Evolutionary conservation across 441 rosid genomes (phyloP), one percentile per base, ranked within the genome.

Genomic region (Bruguiera hainesii): DNA sequence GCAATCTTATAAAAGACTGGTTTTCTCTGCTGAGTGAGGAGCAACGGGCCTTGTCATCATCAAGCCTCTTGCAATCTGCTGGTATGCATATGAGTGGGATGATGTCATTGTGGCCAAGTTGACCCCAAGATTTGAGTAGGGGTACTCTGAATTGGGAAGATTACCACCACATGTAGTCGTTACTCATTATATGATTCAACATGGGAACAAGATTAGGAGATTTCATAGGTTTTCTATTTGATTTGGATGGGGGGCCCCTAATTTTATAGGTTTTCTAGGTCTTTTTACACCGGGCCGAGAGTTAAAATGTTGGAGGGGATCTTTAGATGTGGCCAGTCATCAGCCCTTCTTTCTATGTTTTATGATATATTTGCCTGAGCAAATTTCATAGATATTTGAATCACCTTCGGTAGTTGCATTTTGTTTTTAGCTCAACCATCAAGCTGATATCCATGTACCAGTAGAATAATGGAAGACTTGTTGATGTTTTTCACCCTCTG

Each of bases 1-100:
- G 71, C 39, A 70, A 75, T 74, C 62, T 66, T 63, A 59, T 88
- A 64, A 73, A 76, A 61, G 85, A 81, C 28, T 90, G 97, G 97
- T 82, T 83, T 71, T 79, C 73, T 66, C 71, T 70, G 46, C 76
- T 88, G 65, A 75, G 78, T 59, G 71, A 84, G 25, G 90, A 89
- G 66, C 87, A 81, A 49, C 82, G 66, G 65, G 71, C 62, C 55
- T 63, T 68, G 65, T 56, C 76, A 37, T 56, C 76, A 37, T 48
- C 52, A 9, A 68, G 73, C 68, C 69, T 79, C 26, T 56, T 84
- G 50, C 70, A 58, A 57, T 65, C 78, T 26, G n/a, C 65, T 60
- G 56, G 48, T 72, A 56, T 46, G 8, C 21, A 25, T 18, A 30
- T 7, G 19, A 25, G 16, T 55, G 61, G 55, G 59, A 51, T 31